Base-by-base conservation (phyloP, 2,329 filamentous ascomycete genomes). In the Talaromyces sp. region DNA sequence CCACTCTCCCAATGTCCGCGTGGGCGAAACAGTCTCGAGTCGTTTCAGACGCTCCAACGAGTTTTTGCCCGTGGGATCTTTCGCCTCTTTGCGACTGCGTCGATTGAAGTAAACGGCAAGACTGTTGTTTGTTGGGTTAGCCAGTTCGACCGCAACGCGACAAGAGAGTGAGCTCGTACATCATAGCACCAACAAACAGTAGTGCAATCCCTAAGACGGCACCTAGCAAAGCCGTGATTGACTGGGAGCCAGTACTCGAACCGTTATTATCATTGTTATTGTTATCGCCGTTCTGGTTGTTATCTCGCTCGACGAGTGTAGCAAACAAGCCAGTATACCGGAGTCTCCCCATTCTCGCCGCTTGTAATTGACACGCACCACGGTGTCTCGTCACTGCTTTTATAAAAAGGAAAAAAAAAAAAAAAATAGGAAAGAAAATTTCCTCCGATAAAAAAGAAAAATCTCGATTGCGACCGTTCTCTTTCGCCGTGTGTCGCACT, bases 1-100 rank as follows among this genome's bases (percentile, higher is more conserved):
- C 73, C 73, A 76, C 54, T 75, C 66, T 52, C 74, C 72, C 17
- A 76, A 65, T 5, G 68, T 74, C 14, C 72, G 69, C 14, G 65
- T 71, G 6, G 73, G 73, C 46, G 71, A 72, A 5, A 74, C 71
- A 17, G 68, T 69, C 50, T 76, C 73, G 17, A 76, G 63, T 60
- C 67, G 73, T 57, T 69, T 69, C 61, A 76, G 61, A 19, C 72
- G 69, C 50, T 74, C 70, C 35, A 62, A 59, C 1, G 68, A 66
- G 29, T 64, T 70, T 69, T 54, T 62, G 68, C 38, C 59, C 57
- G 61, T 54, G 66, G 65, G 41, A 64, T 64, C 32, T 63, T 56
- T 60, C 58, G 50, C 64, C 64, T 14, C 26, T 35, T 50, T 56
- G 29, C 35, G 51, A 60, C 70, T 66, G 41, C 69, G 69, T 11